These are phyloP conservation scores for Aspergillus tamarii DNA, from an alignment of 2,329 filamentous ascomycete genomes.

Conservation along the genomic window DNA sequence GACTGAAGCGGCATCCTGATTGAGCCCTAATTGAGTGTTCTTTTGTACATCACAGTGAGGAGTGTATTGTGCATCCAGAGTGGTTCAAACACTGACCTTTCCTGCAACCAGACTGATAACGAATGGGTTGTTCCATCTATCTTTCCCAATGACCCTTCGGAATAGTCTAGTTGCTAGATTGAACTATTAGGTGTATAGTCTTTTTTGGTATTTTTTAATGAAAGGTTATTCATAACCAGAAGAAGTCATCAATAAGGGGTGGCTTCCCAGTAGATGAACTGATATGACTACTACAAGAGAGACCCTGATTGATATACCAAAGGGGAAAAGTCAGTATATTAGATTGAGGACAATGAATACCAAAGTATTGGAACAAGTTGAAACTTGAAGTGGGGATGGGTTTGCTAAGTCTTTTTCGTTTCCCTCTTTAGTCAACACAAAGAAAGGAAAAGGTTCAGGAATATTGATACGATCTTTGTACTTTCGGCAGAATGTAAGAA, in stretches of 20 bases:
- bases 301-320: slow-evolving; percentile 15
- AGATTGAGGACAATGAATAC: neutral
- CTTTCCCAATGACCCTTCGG: neutral
- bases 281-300: neutral
- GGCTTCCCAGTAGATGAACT: neutral
- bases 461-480: neutral
- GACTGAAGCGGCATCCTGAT: neutral
- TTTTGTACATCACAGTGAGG: neutral
- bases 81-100: neutral
- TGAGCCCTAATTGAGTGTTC: neutral
- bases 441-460: neutral
- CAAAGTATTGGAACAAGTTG: neutral
- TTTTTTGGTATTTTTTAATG: too few species aligned
- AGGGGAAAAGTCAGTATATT: slow-evolving; percentile 20
- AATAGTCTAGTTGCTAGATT: neutral
- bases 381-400: neutral
- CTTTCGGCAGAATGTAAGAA: neutral
- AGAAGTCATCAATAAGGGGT: neutral
- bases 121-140: neutral
- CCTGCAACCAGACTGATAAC: neutral
- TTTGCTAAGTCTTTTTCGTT: neutral
- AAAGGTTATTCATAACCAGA: neutral
- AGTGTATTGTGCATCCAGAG: neutral
- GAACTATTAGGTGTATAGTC: neutral
- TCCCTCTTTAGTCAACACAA: neutral